These are phyloP conservation scores for Lycium ferocissimum DNA, from an alignment of 257 asterid genomes.

Conservation along the genomic window DNA sequence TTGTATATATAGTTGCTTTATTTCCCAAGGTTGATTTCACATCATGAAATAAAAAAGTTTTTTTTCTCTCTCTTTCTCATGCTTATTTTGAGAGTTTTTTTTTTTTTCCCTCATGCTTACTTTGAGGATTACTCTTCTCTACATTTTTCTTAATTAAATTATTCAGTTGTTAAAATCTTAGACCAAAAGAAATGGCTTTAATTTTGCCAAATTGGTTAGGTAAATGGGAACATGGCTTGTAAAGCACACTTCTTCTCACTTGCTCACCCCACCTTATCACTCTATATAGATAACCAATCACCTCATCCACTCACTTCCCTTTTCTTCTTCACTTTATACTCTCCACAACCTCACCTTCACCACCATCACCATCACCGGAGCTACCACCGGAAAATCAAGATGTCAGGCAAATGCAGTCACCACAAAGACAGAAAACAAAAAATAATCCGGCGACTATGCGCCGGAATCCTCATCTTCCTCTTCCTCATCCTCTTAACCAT, in stretches of 20 bases:
- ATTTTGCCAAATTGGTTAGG: neutral
- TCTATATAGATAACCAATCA: slow-evolving; percentile 15
- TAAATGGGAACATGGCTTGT: neutral
- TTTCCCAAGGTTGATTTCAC: slow-evolving; percentile 1
- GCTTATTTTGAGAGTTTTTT: neutral
- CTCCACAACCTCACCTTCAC: neutral
- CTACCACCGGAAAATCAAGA: slow-evolving; percentile 29
- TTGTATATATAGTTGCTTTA: neutral
- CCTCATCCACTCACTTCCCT: neutral
- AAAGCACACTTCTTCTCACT: neutral
- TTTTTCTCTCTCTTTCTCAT: neutral
- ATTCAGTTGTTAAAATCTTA: neutral
- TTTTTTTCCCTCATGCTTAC: neutral
- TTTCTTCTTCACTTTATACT: neutral
- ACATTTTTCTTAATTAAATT: neutral
- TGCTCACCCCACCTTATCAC: neutral
- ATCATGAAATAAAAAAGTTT: neutral
- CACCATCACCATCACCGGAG: neutral
- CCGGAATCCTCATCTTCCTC: slow-evolving; percentile 46
- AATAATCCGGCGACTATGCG: slow-evolving; percentile 42
- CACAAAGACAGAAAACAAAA: slow-evolving; percentile 55
- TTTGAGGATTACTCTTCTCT: neutral
- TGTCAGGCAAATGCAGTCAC: slow-evolving; percentile 76
- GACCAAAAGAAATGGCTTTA: slow-evolving; percentile 13
- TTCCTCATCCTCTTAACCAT: slow-evolving; percentile 60